These are phyloP conservation scores for Tolypocladium amazonense DNA, from an alignment of 2,329 filamentous ascomycete species.

Conservation along the genomic window DNA sequence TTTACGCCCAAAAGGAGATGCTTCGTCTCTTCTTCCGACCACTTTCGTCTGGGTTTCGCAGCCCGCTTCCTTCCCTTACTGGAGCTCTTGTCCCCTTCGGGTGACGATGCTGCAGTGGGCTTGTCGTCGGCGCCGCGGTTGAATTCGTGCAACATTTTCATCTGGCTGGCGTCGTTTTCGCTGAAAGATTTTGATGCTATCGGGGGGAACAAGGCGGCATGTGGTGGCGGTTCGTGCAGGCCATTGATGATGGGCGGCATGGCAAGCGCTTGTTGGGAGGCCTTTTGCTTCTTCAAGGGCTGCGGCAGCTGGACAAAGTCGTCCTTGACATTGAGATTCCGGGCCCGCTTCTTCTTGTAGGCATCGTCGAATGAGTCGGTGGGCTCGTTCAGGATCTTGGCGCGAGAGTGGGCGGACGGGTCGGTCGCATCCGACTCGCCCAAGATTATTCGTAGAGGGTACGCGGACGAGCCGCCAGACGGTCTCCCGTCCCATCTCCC, in stretches of 20 bases:
- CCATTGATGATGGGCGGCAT: constrained; percentile 58
- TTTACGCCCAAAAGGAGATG: constrained; percentile 50
- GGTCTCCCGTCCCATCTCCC: constrained; percentile 12
- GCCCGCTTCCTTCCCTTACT: constrained; percentile 40
- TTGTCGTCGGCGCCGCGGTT: constrained; percentile 20
- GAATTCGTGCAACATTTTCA: constrained; percentile 32
- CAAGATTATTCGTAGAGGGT: constrained; percentile 29
- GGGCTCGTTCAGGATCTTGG: constrained; percentile 35
- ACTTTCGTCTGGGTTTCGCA: constrained; percentile 49
- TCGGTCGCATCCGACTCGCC: constrained; percentile 27
- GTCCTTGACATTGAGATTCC: constrained; percentile 39
- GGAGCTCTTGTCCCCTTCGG: constrained; percentile 18
- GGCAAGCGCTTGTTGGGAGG: constrained; percentile 39
- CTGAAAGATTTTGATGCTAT: constrained; percentile 48
- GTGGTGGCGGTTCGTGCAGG: constrained; percentile 49
- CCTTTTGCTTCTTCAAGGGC: constrained; percentile 54
- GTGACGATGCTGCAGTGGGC: constrained; percentile 9
- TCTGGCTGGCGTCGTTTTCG: constrained; percentile 30
- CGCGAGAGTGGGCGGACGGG: constrained; percentile 28
- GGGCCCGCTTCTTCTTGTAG: constrained; percentile 44
- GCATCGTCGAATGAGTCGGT: constrained; percentile 32
- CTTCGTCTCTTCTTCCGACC: constrained; percentile 56
- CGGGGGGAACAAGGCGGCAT: constrained; percentile 52
- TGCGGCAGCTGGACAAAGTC: constrained; percentile 55
- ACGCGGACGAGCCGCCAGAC: constrained; percentile 13